Conservation (phyloP, 2,329 filamentous ascomycete species). For the Periconia macrospinosa region DNA sequence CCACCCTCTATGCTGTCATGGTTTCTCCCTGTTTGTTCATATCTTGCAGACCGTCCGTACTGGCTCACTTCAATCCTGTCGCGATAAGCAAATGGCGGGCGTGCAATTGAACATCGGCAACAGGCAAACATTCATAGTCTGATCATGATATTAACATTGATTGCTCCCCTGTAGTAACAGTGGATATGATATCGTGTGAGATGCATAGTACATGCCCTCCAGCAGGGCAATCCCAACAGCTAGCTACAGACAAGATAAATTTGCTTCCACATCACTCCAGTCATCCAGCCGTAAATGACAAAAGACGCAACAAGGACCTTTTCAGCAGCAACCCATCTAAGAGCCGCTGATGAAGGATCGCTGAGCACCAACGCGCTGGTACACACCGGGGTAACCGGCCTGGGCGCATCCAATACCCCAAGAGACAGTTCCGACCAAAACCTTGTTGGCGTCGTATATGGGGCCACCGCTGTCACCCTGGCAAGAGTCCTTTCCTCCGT, state of each 20-base stretch:
- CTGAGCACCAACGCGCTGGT: constrained; percentile 20
- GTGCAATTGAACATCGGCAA: too few species aligned
- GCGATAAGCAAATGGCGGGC: too few species aligned
- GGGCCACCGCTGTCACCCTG: constrained; percentile 36
- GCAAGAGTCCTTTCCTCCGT: constrained; percentile 36
- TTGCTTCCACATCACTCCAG: neutral
- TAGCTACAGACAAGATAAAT: neutral
- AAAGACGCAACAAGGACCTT: neutral
- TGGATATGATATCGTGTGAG: neutral
- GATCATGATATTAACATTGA: neutral
- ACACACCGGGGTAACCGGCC: constrained; percentile 27
- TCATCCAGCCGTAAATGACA: neutral
- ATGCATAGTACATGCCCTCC: neutral
- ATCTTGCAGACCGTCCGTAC: too few species aligned
- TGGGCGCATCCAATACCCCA: constrained; percentile 30
- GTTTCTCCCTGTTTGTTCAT: too few species aligned
- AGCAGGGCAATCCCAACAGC: neutral
- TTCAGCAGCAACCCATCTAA: neutral
- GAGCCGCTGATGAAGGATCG: constrained; percentile 18
- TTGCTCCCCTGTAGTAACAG: neutral
- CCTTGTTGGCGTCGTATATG: constrained; percentile 17
- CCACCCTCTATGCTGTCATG: too few species aligned
- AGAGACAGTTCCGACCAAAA: constrained; percentile 22
- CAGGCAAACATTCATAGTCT: neutral
- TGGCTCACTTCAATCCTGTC: too few species aligned